These are phyloP conservation scores for Ceratobasidium sp. DNA, from an alignment of 1,284 basidiomycete species.

Conservation along the genomic window DNA sequence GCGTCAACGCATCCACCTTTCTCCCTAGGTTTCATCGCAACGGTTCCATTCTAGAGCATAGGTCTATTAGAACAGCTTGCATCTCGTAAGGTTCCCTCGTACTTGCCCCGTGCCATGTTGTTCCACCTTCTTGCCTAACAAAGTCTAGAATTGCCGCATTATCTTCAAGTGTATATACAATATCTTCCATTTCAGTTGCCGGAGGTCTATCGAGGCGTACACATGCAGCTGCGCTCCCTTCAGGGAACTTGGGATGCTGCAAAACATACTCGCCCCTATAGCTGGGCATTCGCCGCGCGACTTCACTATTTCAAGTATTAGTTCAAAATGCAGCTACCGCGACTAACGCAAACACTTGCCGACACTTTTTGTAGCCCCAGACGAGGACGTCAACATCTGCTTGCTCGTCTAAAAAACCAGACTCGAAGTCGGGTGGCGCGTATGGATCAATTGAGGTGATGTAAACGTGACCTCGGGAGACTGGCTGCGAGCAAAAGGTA, in stretches of 20 bases:
- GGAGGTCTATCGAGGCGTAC: constrained; percentile 58
- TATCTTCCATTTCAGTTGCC: constrained; percentile 59
- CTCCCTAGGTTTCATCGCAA: constrained; percentile 57
- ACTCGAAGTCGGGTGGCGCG: constrained; percentile 50
- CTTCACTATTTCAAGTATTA: constrained; percentile 59
- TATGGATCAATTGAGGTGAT: constrained; percentile 52
- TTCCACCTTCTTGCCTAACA: constrained; percentile 21
- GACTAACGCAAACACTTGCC: constrained; percentile 51
- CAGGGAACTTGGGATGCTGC: constrained; percentile 66
- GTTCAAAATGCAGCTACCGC: not conserved
- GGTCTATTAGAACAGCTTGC: not conserved
- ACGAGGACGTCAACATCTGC: no score
- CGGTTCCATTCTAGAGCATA: constrained; percentile 51
- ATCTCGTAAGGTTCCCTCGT: not conserved
- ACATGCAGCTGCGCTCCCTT: constrained; percentile 62
- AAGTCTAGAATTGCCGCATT: constrained; percentile 50
- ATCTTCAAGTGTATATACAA: constrained; percentile 53
- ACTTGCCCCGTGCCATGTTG: constrained; percentile 30
- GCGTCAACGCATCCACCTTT: constrained; percentile 60
- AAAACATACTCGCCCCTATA: constrained; percentile 67
- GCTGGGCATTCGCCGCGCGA: constrained; percentile 67
- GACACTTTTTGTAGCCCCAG: constrained; percentile 70
- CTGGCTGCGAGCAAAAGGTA: constrained; percentile 44
- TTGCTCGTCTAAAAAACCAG: constrained; percentile 50
- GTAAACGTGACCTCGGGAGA: constrained; percentile 52